Evolutionary conservation across 140 eudicot species (phyloP), one percentile per base, ranked within the genome.

Genomic region (Erigeron philadelphicus): DNA sequence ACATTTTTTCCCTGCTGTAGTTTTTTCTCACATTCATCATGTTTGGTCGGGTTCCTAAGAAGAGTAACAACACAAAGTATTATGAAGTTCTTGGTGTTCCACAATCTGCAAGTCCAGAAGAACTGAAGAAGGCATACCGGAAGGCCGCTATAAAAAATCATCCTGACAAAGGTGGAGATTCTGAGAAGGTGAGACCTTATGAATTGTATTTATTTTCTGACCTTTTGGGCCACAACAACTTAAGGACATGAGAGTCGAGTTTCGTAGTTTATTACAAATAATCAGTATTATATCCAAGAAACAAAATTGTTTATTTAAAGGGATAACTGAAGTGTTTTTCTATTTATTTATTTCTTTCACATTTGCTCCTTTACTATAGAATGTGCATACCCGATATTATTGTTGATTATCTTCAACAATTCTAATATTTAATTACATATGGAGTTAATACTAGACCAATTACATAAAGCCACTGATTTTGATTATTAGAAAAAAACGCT

Each of bases 91-190:
- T 89, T 56, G 96, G 91, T 23, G 95, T 89, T 64, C 73, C 95
- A 0, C 87, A 84, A 61, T 72, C 44, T 72, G 84, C 96, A 21
- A 75, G 75, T 67, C 91, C 72, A 67, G 96, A 89, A 80, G 96
- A 89, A 49, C 70, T 89, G 16, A 89, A 87, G 78, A 89, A 87
- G 80, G 96, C 96, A 0, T 89, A 89, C 78, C 74, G 83, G 18
- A 89, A 84, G 71, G 78, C 91, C 13, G 96, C 96, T 61, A 87
- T 89, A 60, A 89, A 82, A 76, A 89, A 89, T 66, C 96, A 89
- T 68, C 96, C 96, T 9, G 96, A 89, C 76, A 89, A 89, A 73
- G 96, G 96, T 63, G 96, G 96, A 44, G 96, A 89, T 80, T 95
- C 96, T 46, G 96, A 89, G 76, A 89, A 89, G 86, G 96, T 87